Conservation (phyloP, 148 eudicot genomes). For the Arctostaphylos glauca region DNA sequence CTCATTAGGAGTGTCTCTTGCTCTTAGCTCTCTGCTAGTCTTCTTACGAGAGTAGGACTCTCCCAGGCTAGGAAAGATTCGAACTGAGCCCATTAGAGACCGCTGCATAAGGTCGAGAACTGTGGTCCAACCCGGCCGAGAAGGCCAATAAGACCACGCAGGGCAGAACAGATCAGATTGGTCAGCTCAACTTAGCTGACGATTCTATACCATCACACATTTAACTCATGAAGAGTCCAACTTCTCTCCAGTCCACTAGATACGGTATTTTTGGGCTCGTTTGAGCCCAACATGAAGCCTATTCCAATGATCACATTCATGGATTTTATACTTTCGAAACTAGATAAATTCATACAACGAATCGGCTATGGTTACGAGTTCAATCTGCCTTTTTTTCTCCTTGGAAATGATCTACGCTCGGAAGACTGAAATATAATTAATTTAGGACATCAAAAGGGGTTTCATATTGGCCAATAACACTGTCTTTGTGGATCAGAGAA, state of each 20-base stretch:
- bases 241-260: neutral
- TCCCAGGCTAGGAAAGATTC: no score
- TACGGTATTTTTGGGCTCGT: neutral
- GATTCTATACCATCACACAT: neutral
- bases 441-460: neutral
- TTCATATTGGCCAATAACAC: neutral
- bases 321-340: no score
- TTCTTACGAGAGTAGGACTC: neutral
- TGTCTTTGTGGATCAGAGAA: neutral
- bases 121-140: no score
- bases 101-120: no score
- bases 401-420: neutral
- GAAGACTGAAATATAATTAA: neutral
- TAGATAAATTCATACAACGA: neutral
- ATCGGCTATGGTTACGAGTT: neutral
- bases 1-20: no score
- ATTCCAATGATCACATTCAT: neutral
- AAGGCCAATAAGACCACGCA: no score
- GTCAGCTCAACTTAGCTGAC: no score
- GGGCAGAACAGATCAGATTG: no score
- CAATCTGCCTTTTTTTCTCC: neutral
- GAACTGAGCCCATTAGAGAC: no score
- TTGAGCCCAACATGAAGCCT: neutral
- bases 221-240: neutral
- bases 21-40: no score